Base-by-base conservation (phyloP, 2,329 filamentous ascomycete genomes). In the Didymella segeticola region DNA sequence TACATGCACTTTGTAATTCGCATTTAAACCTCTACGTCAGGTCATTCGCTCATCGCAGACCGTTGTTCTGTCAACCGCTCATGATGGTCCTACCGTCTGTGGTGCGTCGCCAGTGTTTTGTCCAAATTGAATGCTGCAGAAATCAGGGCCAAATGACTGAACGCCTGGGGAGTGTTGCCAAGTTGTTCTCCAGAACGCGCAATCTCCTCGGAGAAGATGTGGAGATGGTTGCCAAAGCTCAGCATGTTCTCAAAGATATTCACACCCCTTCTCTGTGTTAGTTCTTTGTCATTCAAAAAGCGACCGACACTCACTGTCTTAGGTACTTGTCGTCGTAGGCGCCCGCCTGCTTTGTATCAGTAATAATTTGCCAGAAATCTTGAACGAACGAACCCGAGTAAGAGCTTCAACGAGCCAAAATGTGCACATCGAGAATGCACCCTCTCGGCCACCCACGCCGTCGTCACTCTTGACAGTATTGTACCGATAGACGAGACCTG, bases 401-500 rank as follows among this genome's bases (percentile, higher is more conserved):
- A 92, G 82, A 20, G 89, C 88, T 74, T 92, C 89, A 11, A 92
- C 88, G 0, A 91, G 83, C 89, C 89, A 92, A 71, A 92, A 92
- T 0, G 89, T 92, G 68, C 89, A 91, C 88, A 92, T 91, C 66
- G 83, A 86, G 69, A 92, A 92, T 17, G 89, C 88, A 19, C 89
- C 89, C 74, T 92, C 89, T 45, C 83, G 80, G 15, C 89, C 89
- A 30, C 88, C 88, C 8, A 92, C 87, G 25, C 88, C 87, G 65
- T 92, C 89, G 48, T 90, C 83, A 2, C 87, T 84, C 22, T 85
- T 76, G 5, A 86, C 78, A 0, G 86, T 88, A 62, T 92, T 84
- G 70, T 92, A 92, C 37, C 89, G 83, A 68, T 89, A 91, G 3
- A 92, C 89, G 22, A 92, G 80, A 0, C 89, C 89, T 0, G 89